These are phyloP conservation scores for Coniella vitis DNA, from an alignment of 2,329 filamentous ascomycete genomes.

Conservation along the genomic window DNA sequence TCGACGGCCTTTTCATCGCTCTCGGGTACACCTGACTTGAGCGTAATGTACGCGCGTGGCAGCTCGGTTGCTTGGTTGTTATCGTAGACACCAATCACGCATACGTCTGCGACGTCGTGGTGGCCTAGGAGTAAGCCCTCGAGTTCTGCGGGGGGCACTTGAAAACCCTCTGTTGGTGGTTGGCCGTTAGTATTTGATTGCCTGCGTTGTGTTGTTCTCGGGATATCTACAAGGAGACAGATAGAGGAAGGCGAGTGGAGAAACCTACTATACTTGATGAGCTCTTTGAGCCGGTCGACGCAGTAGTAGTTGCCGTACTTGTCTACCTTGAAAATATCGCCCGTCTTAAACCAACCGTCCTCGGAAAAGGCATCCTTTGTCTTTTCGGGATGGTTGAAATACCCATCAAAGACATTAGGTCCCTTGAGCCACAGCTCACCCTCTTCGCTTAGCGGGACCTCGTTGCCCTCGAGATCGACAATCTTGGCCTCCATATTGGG, in stretches of 20 bases:
- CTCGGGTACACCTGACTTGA: constrained; percentile 30
- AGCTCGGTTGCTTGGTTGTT: constrained; percentile 58
- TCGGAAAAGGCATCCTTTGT: constrained; percentile 64
- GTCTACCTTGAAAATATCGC: constrained; percentile 78
- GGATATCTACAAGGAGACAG: no score
- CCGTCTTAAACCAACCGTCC: constrained; percentile 86
- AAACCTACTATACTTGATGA: constrained; percentile 52
- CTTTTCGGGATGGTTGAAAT: constrained; percentile 65
- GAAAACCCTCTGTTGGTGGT: constrained; percentile 56
- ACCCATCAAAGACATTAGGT: constrained; percentile 74
- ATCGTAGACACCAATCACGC: constrained; percentile 57
- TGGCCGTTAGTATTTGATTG: no score
- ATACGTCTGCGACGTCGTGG: constrained; percentile 46
- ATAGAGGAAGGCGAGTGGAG: neutral
- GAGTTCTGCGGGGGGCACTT: constrained; percentile 62
- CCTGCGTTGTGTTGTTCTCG: no score
- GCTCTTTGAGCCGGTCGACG: constrained; percentile 73
- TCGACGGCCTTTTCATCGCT: constrained; percentile 32
- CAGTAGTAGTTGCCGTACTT: constrained; percentile 77
- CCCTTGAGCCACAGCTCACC: constrained; percentile 75
- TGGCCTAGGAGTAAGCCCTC: constrained; percentile 41
- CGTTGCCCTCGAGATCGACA: constrained; percentile 55
- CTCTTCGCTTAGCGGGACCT: constrained; percentile 51
- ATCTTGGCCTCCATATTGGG: constrained; percentile 79
- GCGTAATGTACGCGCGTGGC: constrained; percentile 59